phyloP scores from a whole-genome alignment of 352 stramenopile genomes.

The Phytopythium kandeliae region DNA sequence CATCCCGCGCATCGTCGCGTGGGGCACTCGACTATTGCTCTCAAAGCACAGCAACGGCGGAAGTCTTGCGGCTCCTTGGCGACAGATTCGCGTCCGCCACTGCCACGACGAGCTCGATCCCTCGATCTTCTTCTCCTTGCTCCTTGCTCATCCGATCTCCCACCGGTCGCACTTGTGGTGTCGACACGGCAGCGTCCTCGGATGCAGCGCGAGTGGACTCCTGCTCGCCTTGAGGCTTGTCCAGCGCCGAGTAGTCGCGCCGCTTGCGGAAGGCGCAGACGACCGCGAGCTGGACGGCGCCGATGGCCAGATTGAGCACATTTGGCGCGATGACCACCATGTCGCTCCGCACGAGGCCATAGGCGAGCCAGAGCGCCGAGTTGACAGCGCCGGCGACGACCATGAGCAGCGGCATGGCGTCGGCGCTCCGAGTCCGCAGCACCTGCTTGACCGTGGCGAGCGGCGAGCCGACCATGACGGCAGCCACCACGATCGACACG shows the following conservation, averaged over 20 bases:
- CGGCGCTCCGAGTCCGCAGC: conserved; percentile 34
- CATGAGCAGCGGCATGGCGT: conserved; percentile 39
- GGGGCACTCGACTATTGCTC: no score
- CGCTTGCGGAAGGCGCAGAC: conserved; percentile 25
- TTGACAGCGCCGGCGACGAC: conserved; percentile 43
- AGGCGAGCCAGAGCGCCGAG: conserved; percentile 45
- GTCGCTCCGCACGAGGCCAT: conserved; percentile 43
- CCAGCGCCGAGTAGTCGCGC: conserved; percentile 24
- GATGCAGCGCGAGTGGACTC: background rate
- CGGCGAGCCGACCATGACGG: conserved; percentile 62
- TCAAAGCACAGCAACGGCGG: background rate
- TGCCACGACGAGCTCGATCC: conserved; percentile 1
- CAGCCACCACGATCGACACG: conserved; percentile 40
- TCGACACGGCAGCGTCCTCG: background rate
- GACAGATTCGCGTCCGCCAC: background rate
- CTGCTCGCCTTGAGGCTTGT: background rate
- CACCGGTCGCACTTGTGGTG: background rate
- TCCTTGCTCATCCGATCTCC: background rate
- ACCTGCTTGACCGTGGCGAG: conserved; percentile 43
- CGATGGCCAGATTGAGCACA: conserved; percentile 48
- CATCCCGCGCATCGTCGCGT: no score
- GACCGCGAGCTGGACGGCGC: conserved; percentile 45
- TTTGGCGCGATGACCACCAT: conserved; percentile 60
- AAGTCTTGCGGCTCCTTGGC: conserved; percentile 1
- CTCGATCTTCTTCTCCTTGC: background rate